Conservation (phyloP, 1,139 yeast genomes). For the Pichia sp. region DNA sequence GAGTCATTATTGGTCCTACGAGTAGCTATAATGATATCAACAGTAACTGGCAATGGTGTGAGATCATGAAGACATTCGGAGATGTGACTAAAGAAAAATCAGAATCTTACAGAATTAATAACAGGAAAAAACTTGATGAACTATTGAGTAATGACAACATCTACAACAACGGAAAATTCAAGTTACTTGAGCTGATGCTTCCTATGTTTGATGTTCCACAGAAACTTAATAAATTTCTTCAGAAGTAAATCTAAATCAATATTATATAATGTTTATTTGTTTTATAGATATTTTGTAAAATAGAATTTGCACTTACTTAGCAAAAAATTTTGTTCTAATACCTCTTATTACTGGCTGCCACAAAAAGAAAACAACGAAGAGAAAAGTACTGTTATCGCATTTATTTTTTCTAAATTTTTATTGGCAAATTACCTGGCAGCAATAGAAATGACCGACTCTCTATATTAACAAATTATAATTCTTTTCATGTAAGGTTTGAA, state of each 20-base stretch:
- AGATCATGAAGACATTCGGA: constrained; percentile 61
- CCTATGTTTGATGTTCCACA: constrained; percentile 57
- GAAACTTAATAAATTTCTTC: not conserved
- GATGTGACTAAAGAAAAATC: constrained; percentile 41
- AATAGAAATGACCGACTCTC: no score
- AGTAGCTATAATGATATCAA: constrained; percentile 75
- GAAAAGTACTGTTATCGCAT: no score
- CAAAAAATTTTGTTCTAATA: no score
- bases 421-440: no score
- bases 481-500: no score
- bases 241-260: not conserved
- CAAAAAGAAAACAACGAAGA: no score
- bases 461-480: no score
- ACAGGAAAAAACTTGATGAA: constrained; percentile 32
- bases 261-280: no score
- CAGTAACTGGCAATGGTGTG: constrained; percentile 71
- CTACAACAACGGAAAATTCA: constrained; percentile 31
- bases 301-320: no score
- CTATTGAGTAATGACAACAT: constrained; percentile 33
- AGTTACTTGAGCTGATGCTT: constrained; percentile 53
- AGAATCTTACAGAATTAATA: constrained; percentile 19
- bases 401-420: no score
- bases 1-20: constrained; percentile 74
- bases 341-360: no score
- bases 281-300: no score